Base-by-base conservation (phyloP, 192 early-diverging fungal species). In the Gigaspora rosea region DNA sequence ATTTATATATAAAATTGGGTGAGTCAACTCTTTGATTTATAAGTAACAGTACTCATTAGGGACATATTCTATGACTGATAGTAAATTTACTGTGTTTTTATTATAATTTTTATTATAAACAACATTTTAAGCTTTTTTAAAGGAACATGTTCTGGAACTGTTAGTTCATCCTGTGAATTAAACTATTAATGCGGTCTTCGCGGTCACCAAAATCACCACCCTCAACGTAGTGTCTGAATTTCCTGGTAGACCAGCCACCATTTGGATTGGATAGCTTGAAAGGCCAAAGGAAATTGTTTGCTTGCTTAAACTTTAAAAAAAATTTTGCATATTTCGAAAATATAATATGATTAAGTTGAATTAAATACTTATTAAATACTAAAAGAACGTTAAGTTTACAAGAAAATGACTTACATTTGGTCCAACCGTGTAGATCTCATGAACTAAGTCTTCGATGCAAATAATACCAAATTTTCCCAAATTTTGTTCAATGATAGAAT, bases 261-360 rank as follows among this genome's bases (percentile, higher is more conserved):
- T 89, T 98, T 80, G 97, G 97, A 93, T 97, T 97, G 78, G 94
- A 96, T 79, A 99, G 90, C 88, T 95, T 94, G 91, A 99, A 97
- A 77, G 97, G 92, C 97, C 97, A 99, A 84, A 99, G 89, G 92
- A 99, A 99, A 91, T 93, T 94, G 90, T 94, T 95, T 86, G 93
- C 97, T 81, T 91, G 88, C 91, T 96, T 96, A 91, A 97, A 97
- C 75, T 76, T 33, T 35, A 56, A 86, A 85, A 78, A 20, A 32
- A 47, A n/a, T 12, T 48, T 9, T 1, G 4, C 36, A 46, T n/a
- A 66, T 27, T 36, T 35, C 32, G 12, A 35, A 16, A 64, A 64
- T 15, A 64, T 12, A 36, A 15, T 68, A 68, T 50, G 22, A 18
- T 52, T 22, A 20, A 9, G 0, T 22, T 50, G 13, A 68, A 64